Base-by-base conservation (phyloP, 257 asterid genomes). In the Solanum microdontum region DNA sequence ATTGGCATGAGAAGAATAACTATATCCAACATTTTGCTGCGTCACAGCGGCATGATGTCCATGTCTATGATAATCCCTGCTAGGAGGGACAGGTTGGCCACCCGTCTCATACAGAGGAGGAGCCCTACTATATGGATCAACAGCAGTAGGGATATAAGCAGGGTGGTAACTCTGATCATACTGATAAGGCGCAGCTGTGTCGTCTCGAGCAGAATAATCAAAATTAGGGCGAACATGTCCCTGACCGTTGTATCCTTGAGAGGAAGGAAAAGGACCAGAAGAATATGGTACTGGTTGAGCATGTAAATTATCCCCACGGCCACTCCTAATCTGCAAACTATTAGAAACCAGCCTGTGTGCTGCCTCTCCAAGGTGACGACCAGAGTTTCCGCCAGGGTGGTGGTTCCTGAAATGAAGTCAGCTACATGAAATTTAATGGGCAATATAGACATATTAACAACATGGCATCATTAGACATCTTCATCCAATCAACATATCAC, bases 341-440 rank as follows among this genome's bases (percentile, higher is more conserved):
- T 94, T 97, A 28, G 90, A 93, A 34, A 97, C 96, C 32, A 97
- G 93, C 72, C 99, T 96, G 74, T 92, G 99, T 55, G 99, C 98
- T 88, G 98, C 98, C 72, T 94, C 97, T 24, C 98, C 99, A 79
- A 97, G 95, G 82, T 94, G 98, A 84, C 93, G 94, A 40, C 98
- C 98, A 68, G 98, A 92, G 84, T 93, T 86, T 85, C 94, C 92
- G 83, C 94, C 96, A 30, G 92, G 84, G 60, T 86, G 72, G 19
- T 74, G 86, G 62, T 88, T 82, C 90, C 97, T 94, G 93, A 82
- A 82, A 90, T 77, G 14, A 87, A 86, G 51, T 51, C 82, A 3
- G 72, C 87, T 28, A 87, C 80, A 10, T 66, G 40, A 70, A 64
- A 26, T 60, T 40, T 45, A 62, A 84, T 64, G 15, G 34, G 36